A percentile compares a stretch with the other conserved stretches of the same genome.
Conservation (phyloP, 352 stramenopile genomes). For the Globisporangium heterothallicum region DNA sequence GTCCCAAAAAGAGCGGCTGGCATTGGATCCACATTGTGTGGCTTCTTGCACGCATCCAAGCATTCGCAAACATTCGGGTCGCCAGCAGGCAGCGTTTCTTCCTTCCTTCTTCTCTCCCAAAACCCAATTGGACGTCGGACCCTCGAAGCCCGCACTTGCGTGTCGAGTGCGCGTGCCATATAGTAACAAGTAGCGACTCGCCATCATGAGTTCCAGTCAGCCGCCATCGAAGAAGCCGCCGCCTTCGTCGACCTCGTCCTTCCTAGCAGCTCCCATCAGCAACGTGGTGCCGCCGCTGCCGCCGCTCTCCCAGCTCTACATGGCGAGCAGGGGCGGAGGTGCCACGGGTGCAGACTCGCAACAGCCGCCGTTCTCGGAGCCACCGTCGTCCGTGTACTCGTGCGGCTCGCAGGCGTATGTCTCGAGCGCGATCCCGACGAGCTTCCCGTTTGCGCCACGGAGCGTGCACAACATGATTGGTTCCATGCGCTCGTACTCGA, state of each 20-base stretch:
- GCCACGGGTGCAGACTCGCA: constrained; percentile 8
- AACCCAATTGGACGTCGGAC: too few relatives aligned
- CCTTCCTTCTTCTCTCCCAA: too few relatives aligned
- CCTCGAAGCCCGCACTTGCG: too few relatives aligned
- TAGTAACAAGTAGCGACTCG: too few relatives aligned
- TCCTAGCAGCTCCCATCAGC: not conserved
- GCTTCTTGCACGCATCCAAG: too few relatives aligned
- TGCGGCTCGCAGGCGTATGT: constrained; percentile 74
- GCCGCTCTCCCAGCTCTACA: constrained; percentile 10
- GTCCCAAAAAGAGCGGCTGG: too few relatives aligned
- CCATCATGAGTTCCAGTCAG: constrained; percentile 7
- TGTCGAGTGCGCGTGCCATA: too few relatives aligned
- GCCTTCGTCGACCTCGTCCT: not conserved
- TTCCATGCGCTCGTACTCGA: constrained; percentile 78
- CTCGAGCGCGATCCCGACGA: constrained; percentile 71
- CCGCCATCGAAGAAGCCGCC: constrained; percentile 1
- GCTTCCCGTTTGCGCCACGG: constrained; percentile 39
- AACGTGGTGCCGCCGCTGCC: constrained; percentile 8
- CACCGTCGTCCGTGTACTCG: constrained; percentile 61
- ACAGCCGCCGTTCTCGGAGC: constrained; percentile 22
- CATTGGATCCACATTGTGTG: too few relatives aligned
- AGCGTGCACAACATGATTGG: constrained; percentile 72
- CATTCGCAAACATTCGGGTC: too few relatives aligned
- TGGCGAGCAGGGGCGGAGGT: constrained; percentile 7
- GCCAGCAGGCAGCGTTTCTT: too few relatives aligned